These are phyloP conservation scores for Stephanodiscus triporus DNA, from an alignment of 108 stramenopile species.

Conservation along the genomic window DNA sequence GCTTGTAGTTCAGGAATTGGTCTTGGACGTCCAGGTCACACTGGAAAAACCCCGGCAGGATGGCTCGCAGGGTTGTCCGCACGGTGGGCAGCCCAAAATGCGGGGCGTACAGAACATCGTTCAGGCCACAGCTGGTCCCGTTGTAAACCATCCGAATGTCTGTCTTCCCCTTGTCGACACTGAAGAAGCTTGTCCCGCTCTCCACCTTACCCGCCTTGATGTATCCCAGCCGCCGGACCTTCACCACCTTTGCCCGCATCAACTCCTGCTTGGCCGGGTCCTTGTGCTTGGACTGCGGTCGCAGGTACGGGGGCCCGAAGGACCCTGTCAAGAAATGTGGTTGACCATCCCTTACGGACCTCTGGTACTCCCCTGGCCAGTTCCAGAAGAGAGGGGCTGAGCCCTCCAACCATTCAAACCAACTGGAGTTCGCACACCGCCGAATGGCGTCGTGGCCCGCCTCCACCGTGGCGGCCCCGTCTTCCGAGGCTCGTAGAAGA, in stretches of 20 bases:
- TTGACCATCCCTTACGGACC: constrained; percentile 29
- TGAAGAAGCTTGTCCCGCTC: constrained; percentile 31
- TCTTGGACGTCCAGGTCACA: constrained; percentile 53
- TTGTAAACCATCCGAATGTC: too few relatives aligned
- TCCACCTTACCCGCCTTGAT: constrained; percentile 5
- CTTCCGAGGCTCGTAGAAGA: too few relatives aligned
- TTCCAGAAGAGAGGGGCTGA: constrained; percentile 48
- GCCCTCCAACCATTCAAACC: constrained; percentile 50
- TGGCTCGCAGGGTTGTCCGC: background rate
- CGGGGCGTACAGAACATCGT: constrained; percentile 43
- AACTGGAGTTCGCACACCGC: too few relatives aligned
- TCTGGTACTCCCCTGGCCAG: constrained; percentile 25
- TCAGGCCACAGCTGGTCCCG: constrained; percentile 54
- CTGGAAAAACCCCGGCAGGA: constrained; percentile 21
- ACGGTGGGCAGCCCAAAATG: constrained; percentile 49
- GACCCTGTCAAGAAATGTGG: constrained; percentile 9
- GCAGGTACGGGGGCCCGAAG: constrained; percentile 8
- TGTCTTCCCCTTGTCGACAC: too few relatives aligned
- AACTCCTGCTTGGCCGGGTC: background rate
- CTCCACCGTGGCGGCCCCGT: too few relatives aligned
- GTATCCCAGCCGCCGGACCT: constrained; percentile 25
- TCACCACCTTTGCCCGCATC: constrained; percentile 16
- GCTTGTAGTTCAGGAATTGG: constrained; percentile 49
- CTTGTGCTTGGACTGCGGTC: background rate
- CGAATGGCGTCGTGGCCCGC: too few relatives aligned